phyloP scores from a whole-genome alignment of 176 grass and related monocot genomes.

The Elaeis guineensis region DNA sequence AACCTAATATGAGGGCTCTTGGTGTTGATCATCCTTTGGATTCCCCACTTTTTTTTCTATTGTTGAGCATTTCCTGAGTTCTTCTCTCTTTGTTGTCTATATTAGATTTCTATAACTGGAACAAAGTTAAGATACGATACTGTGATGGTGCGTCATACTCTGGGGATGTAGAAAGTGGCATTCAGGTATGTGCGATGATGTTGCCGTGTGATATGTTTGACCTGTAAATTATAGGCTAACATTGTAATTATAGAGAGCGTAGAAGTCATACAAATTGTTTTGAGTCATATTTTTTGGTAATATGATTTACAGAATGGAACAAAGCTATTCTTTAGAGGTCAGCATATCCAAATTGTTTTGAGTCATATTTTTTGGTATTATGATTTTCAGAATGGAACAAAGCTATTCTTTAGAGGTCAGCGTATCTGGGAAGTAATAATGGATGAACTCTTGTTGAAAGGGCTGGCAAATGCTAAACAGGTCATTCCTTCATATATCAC shows the following conservation, averaged over 20 bases:
- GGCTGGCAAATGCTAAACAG: no score
- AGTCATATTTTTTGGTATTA: no score
- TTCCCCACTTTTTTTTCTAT: conserved; percentile 1
- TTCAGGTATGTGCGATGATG: neutral
- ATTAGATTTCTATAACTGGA: conserved; percentile 72
- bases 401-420: no score
- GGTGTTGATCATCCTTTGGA: no score
- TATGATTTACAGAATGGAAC: no score
- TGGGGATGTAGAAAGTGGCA: conserved; percentile 44
- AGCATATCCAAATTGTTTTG: neutral
- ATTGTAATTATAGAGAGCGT: neutral
- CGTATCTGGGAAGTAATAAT: no score
- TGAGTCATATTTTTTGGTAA: neutral
- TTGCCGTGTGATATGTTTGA: no score
- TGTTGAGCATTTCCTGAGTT: neutral
- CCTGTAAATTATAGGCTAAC: neutral
- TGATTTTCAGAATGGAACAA: no score
- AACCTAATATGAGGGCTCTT: no score
- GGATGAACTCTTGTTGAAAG: no score
- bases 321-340: no score
- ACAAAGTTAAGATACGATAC: conserved; percentile 78
- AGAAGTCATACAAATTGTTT: conserved; percentile 21
- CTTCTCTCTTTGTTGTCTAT: neutral
- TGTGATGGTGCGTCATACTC: conserved; percentile 70
- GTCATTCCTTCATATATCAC: neutral